Evolutionary conservation across 768 basidiomycete genomes (phyloP).

Genomic region (Russula foetens): DNA sequence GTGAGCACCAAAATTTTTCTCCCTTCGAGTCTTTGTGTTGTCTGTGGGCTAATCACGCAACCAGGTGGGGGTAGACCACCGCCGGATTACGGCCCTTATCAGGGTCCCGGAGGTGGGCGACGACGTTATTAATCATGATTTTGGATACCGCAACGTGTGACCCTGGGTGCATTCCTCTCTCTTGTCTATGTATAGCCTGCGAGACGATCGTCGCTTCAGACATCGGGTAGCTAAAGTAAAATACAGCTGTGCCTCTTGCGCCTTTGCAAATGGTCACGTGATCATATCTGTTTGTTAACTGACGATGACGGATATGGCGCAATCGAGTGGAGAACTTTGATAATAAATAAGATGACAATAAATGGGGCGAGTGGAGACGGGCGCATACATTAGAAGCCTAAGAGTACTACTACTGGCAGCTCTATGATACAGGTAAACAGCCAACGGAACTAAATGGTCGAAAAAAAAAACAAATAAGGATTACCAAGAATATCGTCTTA

Average conservation of each 20-base stretch:
- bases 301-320: not conserved
- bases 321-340: not conserved
- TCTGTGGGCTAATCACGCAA: constrained; percentile 1
- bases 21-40: not conserved
- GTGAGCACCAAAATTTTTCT: constrained; percentile 26
- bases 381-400: constrained; percentile 9
- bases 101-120: constrained; percentile 46
- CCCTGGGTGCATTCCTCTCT: not conserved
- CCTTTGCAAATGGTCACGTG: not conserved
- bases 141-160: not conserved
- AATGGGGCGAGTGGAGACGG: constrained; percentile 1
- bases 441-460: not conserved
- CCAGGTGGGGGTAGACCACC: constrained; percentile 66
- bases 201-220: not conserved
- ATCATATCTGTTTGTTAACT: not conserved
- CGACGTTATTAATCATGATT: constrained; percentile 13
- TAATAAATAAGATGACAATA: too few species aligned
- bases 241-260: constrained; percentile 2
- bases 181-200: not conserved
- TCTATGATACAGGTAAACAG: constrained; percentile 5
- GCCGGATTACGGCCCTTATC: constrained; percentile 82
- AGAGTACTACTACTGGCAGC: constrained; percentile 4
- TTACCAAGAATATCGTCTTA: constrained; percentile 1
- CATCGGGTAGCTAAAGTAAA: constrained; percentile 7
- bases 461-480: constrained; percentile 2